Evolutionary conservation across 1,284 basidiomycete species (phyloP).

Genomic region (Leccinum pallidistipes): DNA sequence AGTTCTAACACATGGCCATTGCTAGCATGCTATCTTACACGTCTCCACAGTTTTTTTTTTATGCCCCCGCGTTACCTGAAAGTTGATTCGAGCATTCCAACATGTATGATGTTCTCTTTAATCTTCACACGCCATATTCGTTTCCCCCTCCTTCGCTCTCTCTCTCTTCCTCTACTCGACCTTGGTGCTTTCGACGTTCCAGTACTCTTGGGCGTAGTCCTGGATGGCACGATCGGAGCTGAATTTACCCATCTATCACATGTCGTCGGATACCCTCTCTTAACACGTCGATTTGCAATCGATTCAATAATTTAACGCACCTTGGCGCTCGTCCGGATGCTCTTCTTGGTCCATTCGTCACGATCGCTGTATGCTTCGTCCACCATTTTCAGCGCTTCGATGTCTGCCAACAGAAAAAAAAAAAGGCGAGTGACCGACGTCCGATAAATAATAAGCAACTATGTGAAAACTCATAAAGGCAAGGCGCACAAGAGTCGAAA

Average conservation of each 20-base stretch:
- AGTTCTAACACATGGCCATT: conserved; percentile 11
- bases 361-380: conserved; percentile 83
- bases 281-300: background rate
- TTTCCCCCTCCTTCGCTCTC: background rate
- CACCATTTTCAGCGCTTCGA: conserved; percentile 80
- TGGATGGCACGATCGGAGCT: conserved; percentile 89
- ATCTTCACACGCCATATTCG: background rate
- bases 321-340: conserved; percentile 80
- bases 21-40: conserved; percentile 6
- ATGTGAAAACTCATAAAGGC: background rate
- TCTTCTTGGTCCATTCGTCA: conserved; percentile 89
- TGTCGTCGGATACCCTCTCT: conserved; percentile 13
- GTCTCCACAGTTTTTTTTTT: conserved; percentile 4
- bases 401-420: conserved; percentile 44
- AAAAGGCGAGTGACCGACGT: background rate
- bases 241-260: conserved; percentile 86
- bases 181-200: conserved; percentile 61
- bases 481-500: conserved; percentile 79
- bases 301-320: conserved; percentile 33
- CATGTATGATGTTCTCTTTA: background rate
- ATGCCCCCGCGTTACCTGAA: background rate
- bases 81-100: background rate
- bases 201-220: conserved; percentile 84
- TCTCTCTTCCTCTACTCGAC: conserved; percentile 23
- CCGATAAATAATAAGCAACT: background rate